Base-by-base conservation (phyloP, 2,329 filamentous ascomycete genomes). In the Venturia pyrina region DNA sequence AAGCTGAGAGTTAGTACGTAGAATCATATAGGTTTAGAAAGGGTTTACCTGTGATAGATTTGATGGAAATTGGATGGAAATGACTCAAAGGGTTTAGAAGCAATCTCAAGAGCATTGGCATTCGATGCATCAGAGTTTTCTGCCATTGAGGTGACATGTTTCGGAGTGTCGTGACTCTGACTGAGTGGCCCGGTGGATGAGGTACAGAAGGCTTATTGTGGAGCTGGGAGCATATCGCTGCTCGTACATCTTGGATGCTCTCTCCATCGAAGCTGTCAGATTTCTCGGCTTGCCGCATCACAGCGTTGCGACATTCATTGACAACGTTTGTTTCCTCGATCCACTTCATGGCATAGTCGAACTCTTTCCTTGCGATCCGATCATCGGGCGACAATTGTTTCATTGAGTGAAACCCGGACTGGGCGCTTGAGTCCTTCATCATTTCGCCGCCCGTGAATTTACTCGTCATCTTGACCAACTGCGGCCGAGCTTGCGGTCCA, bases 41-140 rank as follows among this genome's bases (percentile, higher is more conserved):
- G 21, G n/a, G 3, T 10, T 28, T 28, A 50, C 46, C 46, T 34
- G 78, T 82, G 60, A 85, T 75, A 0, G 81, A 82, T n/a, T 75
- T 71, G 67, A 84, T 79, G 53, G 73, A 74, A 62, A 84, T 77
- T 0, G 81, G 79, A 67, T 84, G 82, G 66, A 84, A 82, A 68
- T 84, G 82, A 67, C 78, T 79, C 4, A 84, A 71, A 0, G 80
- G 78, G 32, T 75, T 78, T 0, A 84, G 75, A 6, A 83, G 75
- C 0, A 81, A 68, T 19, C 82, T 77, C 8, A 81, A 75, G 2
- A 83, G 74, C 64, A 83, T 77, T 0, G 82, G 82, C 5, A 83
- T 70, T 11, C 81, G 76, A 70, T 83, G 82, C 28, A 82, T 62
- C 66, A 83, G 80, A 13, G 70, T 70, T 60, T 78, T 76, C 34